A percentile compares a stretch with the other conserved stretches of the same genome.
Evolutionary conservation across 192 early-diverging fungal genomes (phyloP).

Genomic region (Podila clonocystis): DNA sequence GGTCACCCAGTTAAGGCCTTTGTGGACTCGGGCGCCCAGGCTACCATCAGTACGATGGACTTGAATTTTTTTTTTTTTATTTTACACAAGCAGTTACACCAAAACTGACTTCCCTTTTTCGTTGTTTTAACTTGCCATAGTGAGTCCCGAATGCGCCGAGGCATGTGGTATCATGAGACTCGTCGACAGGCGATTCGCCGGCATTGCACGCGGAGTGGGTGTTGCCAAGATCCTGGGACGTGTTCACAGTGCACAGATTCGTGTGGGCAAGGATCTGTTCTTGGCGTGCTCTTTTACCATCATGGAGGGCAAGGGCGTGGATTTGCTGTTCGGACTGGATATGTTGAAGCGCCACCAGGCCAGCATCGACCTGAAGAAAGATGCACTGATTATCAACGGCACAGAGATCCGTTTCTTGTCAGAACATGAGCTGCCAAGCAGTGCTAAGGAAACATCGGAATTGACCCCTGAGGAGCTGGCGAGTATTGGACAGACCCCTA

Average conservation of each 20-base stretch:
- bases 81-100: neutral
- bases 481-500: conserved; percentile 21
- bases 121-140: conserved; percentile 22
- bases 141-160: conserved; percentile 75
- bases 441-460: conserved; percentile 34
- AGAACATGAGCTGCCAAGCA: conserved; percentile 91
- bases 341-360: conserved; percentile 95
- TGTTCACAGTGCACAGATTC: conserved; percentile 89
- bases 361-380: conserved; percentile 88
- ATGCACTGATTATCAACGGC: conserved; percentile 83
- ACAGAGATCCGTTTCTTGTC: conserved; percentile 86
- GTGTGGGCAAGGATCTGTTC: conserved; percentile 76
- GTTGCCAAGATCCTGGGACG: conserved; percentile 97
- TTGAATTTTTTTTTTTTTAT: neutral
- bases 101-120: neutral
- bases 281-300: conserved; percentile 92
- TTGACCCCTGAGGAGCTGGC: conserved; percentile 45
- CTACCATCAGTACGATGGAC: conserved; percentile 79
- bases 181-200: conserved; percentile 87
- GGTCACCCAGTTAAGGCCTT: conserved; percentile 89
- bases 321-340: conserved; percentile 94
- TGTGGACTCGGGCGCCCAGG: conserved; percentile 97
- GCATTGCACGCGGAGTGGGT: conserved; percentile 93
- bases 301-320: conserved; percentile 92
- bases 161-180: conserved; percentile 89